These are phyloP conservation scores for Heimioporus sp. DNA, from an alignment of 768 basidiomycete species.

Conservation along the genomic window DNA sequence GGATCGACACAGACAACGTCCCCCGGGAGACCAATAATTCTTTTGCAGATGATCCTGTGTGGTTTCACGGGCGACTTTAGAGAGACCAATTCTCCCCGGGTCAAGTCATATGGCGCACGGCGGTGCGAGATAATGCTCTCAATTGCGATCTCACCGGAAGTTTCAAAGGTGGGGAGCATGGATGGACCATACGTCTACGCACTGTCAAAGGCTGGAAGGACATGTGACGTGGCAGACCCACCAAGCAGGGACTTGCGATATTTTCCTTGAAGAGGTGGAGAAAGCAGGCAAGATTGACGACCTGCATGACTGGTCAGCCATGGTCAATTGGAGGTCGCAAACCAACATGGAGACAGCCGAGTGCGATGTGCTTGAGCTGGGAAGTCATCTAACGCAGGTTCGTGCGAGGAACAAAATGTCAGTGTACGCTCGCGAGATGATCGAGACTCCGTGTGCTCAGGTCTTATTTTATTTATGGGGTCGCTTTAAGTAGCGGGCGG, in stretches of 20 bases:
- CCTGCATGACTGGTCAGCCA: slow-evolving; percentile 38
- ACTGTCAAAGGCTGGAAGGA: not conserved
- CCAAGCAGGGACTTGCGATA: slow-evolving; percentile 54
- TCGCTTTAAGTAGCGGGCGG: not conserved
- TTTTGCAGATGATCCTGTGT: slow-evolving; percentile 74
- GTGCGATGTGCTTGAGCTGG: slow-evolving; percentile 15
- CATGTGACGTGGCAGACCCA: slow-evolving; percentile 27
- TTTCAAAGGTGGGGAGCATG: slow-evolving; percentile 75
- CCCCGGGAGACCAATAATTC: slow-evolving; percentile 86
- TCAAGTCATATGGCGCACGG: slow-evolving; percentile 47
- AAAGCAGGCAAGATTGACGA: slow-evolving; percentile 53
- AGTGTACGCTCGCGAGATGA: too few species aligned
- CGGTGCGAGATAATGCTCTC: slow-evolving; percentile 59
- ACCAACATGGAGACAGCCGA: slow-evolving; percentile 30
- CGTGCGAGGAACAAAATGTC: too few species aligned
- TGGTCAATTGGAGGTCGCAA: not conserved
- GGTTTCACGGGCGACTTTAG: slow-evolving; percentile 71
- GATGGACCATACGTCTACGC: slow-evolving; percentile 68
- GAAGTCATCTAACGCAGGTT: not conserved
- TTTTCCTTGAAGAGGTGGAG: slow-evolving; percentile 64
- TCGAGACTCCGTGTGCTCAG: too few species aligned
- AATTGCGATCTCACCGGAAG: slow-evolving; percentile 56
- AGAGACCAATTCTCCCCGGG: slow-evolving; percentile 77
- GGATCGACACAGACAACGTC: slow-evolving; percentile 90
- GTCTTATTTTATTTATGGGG: too few species aligned